These are phyloP conservation scores for Mortierella sp. DNA, from an alignment of 371 early-diverging fungal species.

Conservation along the genomic window DNA sequence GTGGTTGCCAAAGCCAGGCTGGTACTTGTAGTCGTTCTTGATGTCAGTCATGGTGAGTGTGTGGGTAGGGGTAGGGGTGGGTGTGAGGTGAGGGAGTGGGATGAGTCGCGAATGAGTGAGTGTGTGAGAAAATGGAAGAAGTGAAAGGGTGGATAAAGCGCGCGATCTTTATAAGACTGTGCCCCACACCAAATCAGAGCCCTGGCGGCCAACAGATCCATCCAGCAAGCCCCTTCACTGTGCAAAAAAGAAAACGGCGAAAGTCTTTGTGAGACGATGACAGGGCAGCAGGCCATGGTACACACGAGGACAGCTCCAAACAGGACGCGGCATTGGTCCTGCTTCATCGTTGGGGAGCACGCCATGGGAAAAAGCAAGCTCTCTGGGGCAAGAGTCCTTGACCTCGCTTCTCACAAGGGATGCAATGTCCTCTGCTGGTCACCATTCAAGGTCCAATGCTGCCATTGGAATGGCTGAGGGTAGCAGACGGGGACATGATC, in stretches of 20 bases:
- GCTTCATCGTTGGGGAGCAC: no score
- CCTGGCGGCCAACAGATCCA: constrained; percentile 16
- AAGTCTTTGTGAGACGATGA: neutral
- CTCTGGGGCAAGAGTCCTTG: no score
- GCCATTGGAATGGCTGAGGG: no score
- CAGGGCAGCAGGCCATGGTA: no score
- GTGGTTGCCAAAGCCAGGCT: constrained; percentile 83
- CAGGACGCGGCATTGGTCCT: no score
- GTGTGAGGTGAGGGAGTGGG: constrained; percentile 3
- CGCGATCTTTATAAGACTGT: constrained; percentile 6
- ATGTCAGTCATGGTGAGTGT: constrained; percentile 33
- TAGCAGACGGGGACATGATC: no score
- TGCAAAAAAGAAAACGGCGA: constrained; percentile 15
- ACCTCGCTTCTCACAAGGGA: no score
- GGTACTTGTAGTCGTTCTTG: constrained; percentile 67
- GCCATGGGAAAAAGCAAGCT: no score
- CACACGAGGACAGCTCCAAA: no score
- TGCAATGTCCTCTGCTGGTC: no score
- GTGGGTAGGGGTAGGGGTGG: neutral
- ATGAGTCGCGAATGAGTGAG: neutral
- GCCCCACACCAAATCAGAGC: constrained; percentile 2
- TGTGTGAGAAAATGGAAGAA: neutral
- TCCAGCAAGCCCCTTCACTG: constrained; percentile 23
- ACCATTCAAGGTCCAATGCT: no score
- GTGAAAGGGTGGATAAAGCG: neutral